These are phyloP conservation scores for Escovopsis sp. DNA, from an alignment of 2,329 filamentous ascomycete genomes.

Conservation along the genomic window DNA sequence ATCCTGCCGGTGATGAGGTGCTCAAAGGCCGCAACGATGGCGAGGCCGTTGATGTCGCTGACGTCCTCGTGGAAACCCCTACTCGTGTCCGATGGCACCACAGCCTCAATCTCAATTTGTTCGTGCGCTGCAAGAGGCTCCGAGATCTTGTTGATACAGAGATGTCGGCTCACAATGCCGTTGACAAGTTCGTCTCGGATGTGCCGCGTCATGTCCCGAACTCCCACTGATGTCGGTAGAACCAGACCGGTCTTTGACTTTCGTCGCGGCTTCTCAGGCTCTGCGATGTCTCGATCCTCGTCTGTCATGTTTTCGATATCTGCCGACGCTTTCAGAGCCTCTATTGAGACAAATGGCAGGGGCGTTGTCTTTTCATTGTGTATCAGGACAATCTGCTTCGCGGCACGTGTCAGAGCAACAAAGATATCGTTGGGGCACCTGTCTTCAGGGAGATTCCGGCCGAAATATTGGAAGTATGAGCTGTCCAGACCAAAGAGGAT, in stretches of 20 bases:
- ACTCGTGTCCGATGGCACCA: slow-evolving; percentile 7
- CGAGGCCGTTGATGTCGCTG: slow-evolving; percentile 16
- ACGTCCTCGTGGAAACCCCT: slow-evolving; percentile 12
- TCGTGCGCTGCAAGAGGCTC: background rate
- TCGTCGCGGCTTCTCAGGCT: slow-evolving; percentile 4
- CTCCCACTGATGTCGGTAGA: slow-evolving; percentile 4
- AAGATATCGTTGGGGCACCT: slow-evolving; percentile 15
- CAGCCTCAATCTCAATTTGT: background rate
- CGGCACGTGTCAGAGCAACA: slow-evolving; percentile 16
- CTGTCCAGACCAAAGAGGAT: slow-evolving; percentile 14
- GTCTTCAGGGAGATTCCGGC: slow-evolving; percentile 13
- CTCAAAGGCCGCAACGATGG: slow-evolving; percentile 13
- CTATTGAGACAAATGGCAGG: slow-evolving; percentile 12
- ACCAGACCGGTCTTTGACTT: slow-evolving; percentile 2
- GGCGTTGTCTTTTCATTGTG: slow-evolving; percentile 7
- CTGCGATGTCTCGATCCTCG: background rate
- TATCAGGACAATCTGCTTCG: slow-evolving; percentile 15
- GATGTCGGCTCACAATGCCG: slow-evolving; percentile 6
- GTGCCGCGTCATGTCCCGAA: slow-evolving; percentile 12
- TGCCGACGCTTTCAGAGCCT: slow-evolving; percentile 7
- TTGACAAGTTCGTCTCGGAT: slow-evolving; percentile 11
- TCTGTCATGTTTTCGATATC: slow-evolving; percentile 3
- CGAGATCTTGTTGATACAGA: slow-evolving; percentile 7
- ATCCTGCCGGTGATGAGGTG: slow-evolving; percentile 7
- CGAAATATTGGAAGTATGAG: slow-evolving; percentile 12